Percentiles rank a stretch among this genome's conserved stretches.
These are phyloP conservation scores for Pestalotiopsis sp. DNA, from an alignment of 2,329 filamentous ascomycete species.

Conservation along the genomic window DNA sequence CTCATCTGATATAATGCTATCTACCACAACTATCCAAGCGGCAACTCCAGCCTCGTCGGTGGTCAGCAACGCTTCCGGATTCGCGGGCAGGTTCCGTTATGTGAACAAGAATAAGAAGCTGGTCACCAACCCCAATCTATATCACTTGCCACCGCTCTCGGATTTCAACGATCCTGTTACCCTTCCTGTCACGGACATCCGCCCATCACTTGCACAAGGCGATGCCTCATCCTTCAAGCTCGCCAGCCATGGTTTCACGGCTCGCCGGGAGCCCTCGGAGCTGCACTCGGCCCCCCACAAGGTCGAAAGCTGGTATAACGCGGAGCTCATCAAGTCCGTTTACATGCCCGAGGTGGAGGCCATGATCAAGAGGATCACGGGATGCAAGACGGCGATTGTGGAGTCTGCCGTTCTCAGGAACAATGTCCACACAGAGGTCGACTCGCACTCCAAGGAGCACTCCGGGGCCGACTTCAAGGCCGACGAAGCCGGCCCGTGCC, in stretches of 20 bases:
- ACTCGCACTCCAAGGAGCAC: constrained; percentile 23
- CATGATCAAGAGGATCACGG: constrained; percentile 29
- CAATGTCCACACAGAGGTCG: constrained; percentile 24
- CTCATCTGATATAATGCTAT: not conserved
- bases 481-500: constrained; percentile 12
- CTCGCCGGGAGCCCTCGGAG: constrained; percentile 18
- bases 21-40: not conserved
- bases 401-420: constrained; percentile 26
- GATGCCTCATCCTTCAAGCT: constrained; percentile 11
- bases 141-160: constrained; percentile 13
- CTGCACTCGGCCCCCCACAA: constrained; percentile 25
- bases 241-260: constrained; percentile 21
- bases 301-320: constrained; percentile 23
- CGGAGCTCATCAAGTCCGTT: constrained; percentile 21
- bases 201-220: not conserved
- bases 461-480: constrained; percentile 15
- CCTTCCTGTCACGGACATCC: constrained; percentile 12
- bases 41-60: not conserved
- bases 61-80: not conserved
- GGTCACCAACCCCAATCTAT: constrained; percentile 12
- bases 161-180: constrained; percentile 15
- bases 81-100: constrained; percentile 12
- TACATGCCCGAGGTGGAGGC: constrained; percentile 28
- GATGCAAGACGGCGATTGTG: constrained; percentile 27
- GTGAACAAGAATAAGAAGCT: constrained; percentile 9